These are phyloP conservation scores for Fusarium decemcellulare DNA, from an alignment of 2,329 filamentous ascomycete genomes.

Conservation along the genomic window DNA sequence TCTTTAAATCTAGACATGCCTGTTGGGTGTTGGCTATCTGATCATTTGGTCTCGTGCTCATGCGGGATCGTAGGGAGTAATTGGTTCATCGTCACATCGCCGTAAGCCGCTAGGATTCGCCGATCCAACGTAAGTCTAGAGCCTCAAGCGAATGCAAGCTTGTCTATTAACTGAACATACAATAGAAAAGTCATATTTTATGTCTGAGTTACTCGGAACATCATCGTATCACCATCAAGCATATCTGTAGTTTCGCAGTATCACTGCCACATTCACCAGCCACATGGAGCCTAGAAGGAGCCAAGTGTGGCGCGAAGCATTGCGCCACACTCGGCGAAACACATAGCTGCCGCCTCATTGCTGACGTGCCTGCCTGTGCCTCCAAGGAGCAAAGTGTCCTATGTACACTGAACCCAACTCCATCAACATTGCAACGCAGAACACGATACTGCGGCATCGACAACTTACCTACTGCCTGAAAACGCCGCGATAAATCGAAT, in stretches of 20 bases:
- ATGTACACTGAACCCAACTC: conserved; percentile 12
- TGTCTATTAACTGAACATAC: background rate
- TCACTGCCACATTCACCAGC: conserved; percentile 1
- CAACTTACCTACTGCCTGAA: conserved; percentile 9
- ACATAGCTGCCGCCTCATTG: conserved; percentile 44
- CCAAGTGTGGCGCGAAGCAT: conserved; percentile 43
- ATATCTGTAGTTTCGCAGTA: background rate
- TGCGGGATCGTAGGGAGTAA: no score
- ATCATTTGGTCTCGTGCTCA: no score
- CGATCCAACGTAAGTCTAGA: conserved; percentile 1
- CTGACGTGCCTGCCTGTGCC: conserved; percentile 42
- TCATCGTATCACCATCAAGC: background rate
- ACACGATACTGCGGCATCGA: conserved; percentile 21
- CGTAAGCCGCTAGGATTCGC: conserved; percentile 1
- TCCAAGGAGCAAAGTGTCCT: conserved; percentile 46
- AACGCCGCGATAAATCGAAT: conserved; percentile 12
- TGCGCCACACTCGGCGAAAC: conserved; percentile 43
- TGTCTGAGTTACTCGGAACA: background rate
- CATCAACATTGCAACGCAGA: conserved; percentile 26
- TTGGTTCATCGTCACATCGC: background rate
- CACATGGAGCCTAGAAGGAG: background rate
- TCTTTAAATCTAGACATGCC: no score
- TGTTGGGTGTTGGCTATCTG: no score
- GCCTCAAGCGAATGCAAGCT: background rate
- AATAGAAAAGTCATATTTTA: background rate